Base-by-base conservation (phyloP, 192 early-diverging fungal species). In the Tieghemiomyces parasiticus region DNA sequence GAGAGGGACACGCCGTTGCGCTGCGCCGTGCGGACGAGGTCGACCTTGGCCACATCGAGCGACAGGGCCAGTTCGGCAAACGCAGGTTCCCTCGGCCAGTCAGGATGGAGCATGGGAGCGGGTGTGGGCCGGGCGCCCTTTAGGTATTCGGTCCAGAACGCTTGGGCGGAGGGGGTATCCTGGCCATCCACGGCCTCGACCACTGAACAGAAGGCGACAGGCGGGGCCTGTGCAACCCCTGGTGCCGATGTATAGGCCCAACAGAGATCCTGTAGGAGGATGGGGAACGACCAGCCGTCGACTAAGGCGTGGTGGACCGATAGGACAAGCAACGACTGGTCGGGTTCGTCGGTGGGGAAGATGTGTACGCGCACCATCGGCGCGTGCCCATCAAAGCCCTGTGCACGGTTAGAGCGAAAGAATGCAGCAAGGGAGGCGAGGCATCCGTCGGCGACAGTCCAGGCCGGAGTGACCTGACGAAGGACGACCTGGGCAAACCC, bases 271-370 rank as follows among this genome's bases (percentile, higher is more conserved):
- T 20, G 31, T 8, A 56, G 31, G 29, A 56, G 30, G 2, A 56
- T 10, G 31, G 54, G 54, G 16, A 56, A n/a, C 29, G 54, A 56
- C 54, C 54, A 56, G 29, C 54, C 54, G 54, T 56, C 54, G 19
- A 56, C 13, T 8, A 56, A 13, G 54, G 54, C 28, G 24, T 56
- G 54, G 54, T 56, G 54, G 19, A 56, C 14, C 19, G 54, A 33
- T 26, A 56, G 9, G 54, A 34, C 19, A 12, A 56, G 9, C 28
- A 33, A 3, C 16, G 10, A 16, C 16, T n/a, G 16, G 16, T 56
- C 31, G 2, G 28, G 1, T n/a, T 20, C 20, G 19, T 30, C 32
- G 19, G 54, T 29, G 1, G 54, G 54, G 28, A 34, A 29, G 20
- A 1, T 6, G 2, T 13, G 24, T 8, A 34, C 24, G 1, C 32